Percentiles rank a stretch among this genome's conserved stretches.
phyloP scores from a whole-genome alignment of 2,329 filamentous ascomycete species.

The Beauveria pseudobassiana region DNA sequence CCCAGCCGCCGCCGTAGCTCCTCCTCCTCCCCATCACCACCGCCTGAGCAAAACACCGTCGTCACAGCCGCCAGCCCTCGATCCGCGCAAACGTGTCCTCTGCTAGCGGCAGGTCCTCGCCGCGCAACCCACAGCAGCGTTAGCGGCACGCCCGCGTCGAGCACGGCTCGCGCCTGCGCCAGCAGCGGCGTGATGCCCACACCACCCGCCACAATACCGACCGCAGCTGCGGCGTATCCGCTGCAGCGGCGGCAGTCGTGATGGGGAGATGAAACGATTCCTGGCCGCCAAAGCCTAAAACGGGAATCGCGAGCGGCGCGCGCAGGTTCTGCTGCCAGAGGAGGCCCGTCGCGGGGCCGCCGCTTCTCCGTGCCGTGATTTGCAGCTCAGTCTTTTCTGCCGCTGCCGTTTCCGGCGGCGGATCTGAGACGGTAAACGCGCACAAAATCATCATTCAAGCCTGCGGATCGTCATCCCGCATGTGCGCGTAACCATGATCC shows the following conservation, averaged over 20 bases:
- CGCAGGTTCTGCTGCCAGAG: slow-evolving; percentile 52
- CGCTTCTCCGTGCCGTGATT: slow-evolving; percentile 64
- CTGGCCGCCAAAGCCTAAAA: slow-evolving; percentile 67
- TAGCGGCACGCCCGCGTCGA: slow-evolving; percentile 36
- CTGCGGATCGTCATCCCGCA: slow-evolving; percentile 72
- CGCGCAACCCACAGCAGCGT: slow-evolving; percentile 61
- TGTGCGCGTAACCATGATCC: slow-evolving; percentile 69
- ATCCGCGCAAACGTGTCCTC: slow-evolving; percentile 48
- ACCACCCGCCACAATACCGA: slow-evolving; percentile 62
- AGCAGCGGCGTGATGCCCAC: slow-evolving; percentile 79
- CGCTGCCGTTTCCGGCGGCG: slow-evolving; percentile 30
- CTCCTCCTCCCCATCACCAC: slow-evolving; percentile 24
- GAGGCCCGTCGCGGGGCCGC: slow-evolving; percentile 54
- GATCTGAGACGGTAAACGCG: slow-evolving; percentile 73
- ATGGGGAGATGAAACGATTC: slow-evolving; percentile 33
- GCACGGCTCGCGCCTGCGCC: slow-evolving; percentile 49
- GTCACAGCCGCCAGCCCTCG: slow-evolving; percentile 43
- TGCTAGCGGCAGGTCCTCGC: slow-evolving; percentile 55
- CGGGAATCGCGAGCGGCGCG: slow-evolving; percentile 51
- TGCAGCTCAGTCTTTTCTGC: slow-evolving; percentile 45
- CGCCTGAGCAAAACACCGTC: slow-evolving; percentile 58
- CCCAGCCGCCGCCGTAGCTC: slow-evolving; percentile 25
- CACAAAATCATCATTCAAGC: slow-evolving; percentile 77
- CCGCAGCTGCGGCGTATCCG: slow-evolving; percentile 17
- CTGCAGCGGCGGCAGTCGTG: slow-evolving; percentile 3